These are phyloP conservation scores for Colletotrichum sp. DNA, from an alignment of 2,329 filamentous ascomycete genomes.

Conservation along the genomic window DNA sequence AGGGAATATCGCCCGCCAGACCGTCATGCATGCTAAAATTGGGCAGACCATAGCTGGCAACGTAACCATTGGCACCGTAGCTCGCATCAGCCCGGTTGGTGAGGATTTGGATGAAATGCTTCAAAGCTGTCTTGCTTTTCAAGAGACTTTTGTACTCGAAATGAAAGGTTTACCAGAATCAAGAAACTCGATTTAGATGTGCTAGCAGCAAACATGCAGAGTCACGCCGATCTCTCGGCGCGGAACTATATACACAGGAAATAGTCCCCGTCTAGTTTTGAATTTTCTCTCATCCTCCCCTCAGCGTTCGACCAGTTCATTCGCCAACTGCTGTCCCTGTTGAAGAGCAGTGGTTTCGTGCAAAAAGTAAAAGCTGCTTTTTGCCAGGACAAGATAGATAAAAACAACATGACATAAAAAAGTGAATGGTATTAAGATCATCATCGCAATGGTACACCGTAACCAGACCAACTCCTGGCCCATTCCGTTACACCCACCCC, in stretches of 20 bases:
- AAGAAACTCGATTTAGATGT: slow-evolving; percentile 17
- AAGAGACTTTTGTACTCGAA: too few relatives aligned
- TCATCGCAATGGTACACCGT: slow-evolving; percentile 13
- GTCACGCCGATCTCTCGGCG: background rate
- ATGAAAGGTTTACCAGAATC: background rate
- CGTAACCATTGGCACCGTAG: too few relatives aligned
- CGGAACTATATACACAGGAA: background rate
- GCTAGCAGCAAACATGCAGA: background rate
- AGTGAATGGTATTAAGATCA: slow-evolving; percentile 21
- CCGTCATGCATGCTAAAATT: background rate
- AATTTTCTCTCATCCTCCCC: background rate
- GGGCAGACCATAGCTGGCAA: background rate
- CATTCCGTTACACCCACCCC: background rate
- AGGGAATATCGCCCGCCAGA: background rate
- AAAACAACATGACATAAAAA: slow-evolving; percentile 7
- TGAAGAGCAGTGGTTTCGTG: background rate
- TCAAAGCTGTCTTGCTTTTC: too few relatives aligned
- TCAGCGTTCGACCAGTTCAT: background rate
- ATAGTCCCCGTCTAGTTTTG: background rate
- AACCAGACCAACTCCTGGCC: slow-evolving; percentile 6
- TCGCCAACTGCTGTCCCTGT: background rate
- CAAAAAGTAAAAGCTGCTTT: background rate
- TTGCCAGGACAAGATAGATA: background rate
- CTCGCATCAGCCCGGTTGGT: too few relatives aligned
- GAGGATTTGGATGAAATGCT: too few relatives aligned